Evolutionary conservation across 2,329 filamentous ascomycete genomes (phyloP).

Genomic region (Paradendryphiella salina): DNA sequence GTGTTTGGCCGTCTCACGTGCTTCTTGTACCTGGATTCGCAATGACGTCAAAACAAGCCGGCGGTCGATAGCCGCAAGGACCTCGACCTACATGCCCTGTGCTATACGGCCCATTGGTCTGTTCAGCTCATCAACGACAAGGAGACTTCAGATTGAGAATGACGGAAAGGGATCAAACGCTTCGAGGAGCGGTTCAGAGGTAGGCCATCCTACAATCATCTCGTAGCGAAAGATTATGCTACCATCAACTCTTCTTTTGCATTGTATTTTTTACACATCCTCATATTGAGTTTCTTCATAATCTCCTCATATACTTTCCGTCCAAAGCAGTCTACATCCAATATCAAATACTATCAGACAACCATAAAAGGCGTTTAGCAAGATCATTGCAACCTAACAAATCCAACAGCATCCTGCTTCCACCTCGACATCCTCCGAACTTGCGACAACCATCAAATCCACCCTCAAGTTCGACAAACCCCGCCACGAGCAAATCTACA

Average conservation of each 20-base stretch:
- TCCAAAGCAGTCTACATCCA: not conserved
- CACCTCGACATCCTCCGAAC: conserved; percentile 23
- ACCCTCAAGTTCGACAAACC: conserved; percentile 36
- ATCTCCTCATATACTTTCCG: not conserved
- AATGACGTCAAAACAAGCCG: conserved; percentile 13
- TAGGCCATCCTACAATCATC: conserved; percentile 11
- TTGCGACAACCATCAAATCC: conserved; percentile 36
- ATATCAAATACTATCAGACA: not conserved
- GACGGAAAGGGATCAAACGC: conserved; percentile 7
- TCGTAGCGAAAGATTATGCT: not conserved
- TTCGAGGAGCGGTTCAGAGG: conserved; percentile 13
- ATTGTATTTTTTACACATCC: not conserved
- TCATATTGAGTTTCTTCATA: not conserved
- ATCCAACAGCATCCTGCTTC: not conserved
- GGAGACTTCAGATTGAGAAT: conserved; percentile 14
- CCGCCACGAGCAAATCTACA: conserved; percentile 86
- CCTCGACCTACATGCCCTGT: not conserved
- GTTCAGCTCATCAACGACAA: conserved; percentile 27
- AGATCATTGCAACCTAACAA: not conserved
- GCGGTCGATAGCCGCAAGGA: not conserved
- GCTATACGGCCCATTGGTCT: conserved; percentile 10
- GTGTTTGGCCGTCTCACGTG: conserved; percentile 37
- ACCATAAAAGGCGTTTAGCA: not conserved
- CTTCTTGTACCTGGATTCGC: conserved; percentile 28
- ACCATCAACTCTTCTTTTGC: no score